Base-by-base conservation (phyloP, 495 filamentous ascomycete species). In the Aspergillus egyptiacus region DNA sequence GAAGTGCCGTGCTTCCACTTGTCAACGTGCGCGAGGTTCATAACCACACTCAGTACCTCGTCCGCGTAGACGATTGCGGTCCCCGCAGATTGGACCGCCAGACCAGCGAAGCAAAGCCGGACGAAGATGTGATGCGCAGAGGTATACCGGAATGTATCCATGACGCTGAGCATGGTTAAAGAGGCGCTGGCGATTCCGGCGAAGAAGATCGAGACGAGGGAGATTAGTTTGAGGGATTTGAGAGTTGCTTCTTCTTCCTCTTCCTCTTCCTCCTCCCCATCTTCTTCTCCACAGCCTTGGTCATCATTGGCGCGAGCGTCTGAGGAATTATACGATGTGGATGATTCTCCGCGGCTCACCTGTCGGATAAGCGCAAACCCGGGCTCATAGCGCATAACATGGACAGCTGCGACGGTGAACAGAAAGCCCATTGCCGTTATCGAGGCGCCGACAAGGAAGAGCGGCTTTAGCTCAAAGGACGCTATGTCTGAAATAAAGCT, bases 111-210 rank as follows among this genome's bases (percentile, higher is more conserved):
- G 32, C 57, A 60, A 13, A 54, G 9, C 0, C 44, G 53, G 33
- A 60, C 50, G 40, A 60, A 56, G 23, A 60, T 23, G n/a, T 56
- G 47, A 28, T 60, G 57, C 13, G 41, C 35, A 18, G 13, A 30
- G 18, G 54, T 50, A 33, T 60, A 60, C 5, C 57, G 57, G 34
- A 60, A 60, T 20, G 57, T 60, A 36, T 60, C 57, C 57, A 60
- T 60, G 32, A 60, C 51, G 14, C 42, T 40, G 14, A 60, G 50
- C 0, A 60, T 27, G 19, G 56, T 56, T 14, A 60, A 51, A n/a
- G 57, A 44, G n/a, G 38, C 50, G 44, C 57, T 54, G 27, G 54
- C 57, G 19, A 54, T 22, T 17, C 50, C 41, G 5, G 57, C 50
- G 6, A 51, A 46, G 35, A 60, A 50, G 42, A 60, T 54, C 15